Percentiles rank a stretch among this genome's conserved stretches.
phyloP scores from a whole-genome alignment of 2,329 filamentous ascomycete species.

The Penicillium sp. region DNA sequence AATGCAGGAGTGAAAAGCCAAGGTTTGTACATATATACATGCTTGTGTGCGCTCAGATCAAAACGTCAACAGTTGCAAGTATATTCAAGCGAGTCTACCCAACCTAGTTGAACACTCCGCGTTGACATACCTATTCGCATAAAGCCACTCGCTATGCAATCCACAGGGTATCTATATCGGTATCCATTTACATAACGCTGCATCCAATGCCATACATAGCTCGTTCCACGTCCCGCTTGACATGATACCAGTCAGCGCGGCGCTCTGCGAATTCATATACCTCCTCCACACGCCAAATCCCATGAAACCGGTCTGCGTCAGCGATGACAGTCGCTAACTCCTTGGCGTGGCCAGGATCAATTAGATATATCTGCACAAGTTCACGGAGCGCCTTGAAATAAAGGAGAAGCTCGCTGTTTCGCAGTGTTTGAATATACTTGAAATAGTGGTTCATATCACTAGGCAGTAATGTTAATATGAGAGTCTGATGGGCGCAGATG shows the following conservation, averaged over 20 bases:
- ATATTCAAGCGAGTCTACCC: background rate
- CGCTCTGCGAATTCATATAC: conserved; percentile 96
- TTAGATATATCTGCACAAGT: conserved; percentile 91
- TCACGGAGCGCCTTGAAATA: conserved; percentile 93
- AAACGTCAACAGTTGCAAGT: background rate
- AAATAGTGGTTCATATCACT: conserved; percentile 96
- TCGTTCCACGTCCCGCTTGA: conserved; percentile 84
- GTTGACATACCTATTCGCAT: conserved; percentile 7
- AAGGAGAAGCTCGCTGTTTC: conserved; percentile 77
- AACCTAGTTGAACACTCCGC: background rate
- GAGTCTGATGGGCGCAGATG: background rate
- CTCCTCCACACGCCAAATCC: conserved; percentile 92
- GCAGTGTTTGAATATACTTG: conserved; percentile 75
- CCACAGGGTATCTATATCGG: conserved; percentile 16
- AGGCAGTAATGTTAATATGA: background rate
- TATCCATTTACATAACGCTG: conserved; percentile 65
- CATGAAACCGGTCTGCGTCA: conserved; percentile 82
- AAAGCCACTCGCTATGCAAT: conserved; percentile 19
- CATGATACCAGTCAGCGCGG: conserved; percentile 90
- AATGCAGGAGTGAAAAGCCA: no score
- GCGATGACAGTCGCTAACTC: conserved; percentile 95
- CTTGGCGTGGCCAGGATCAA: conserved; percentile 81
- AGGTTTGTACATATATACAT: no score
- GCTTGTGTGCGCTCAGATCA: background rate
- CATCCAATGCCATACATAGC: conserved; percentile 98